phyloP scores from a whole-genome alignment of 2,329 filamentous ascomycete genomes.

The Xylariales sp. region DNA sequence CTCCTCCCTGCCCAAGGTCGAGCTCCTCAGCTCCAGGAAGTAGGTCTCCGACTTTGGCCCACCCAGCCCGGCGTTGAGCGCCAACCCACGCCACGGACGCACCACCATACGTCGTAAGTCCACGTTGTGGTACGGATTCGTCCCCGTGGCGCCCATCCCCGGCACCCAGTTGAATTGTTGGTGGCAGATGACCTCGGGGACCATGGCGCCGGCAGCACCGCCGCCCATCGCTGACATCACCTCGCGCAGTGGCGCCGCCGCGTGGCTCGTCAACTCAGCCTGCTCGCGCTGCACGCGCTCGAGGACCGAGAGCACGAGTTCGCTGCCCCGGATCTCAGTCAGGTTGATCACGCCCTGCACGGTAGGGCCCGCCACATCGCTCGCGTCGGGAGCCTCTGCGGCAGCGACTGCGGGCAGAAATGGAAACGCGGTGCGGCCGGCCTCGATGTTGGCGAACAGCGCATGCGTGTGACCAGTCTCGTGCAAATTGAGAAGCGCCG shows the following conservation, averaged over 20 bases:
- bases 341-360: constrained; percentile 13
- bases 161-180: constrained; percentile 13
- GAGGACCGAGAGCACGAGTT: constrained; percentile 10
- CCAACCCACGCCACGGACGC: background rate
- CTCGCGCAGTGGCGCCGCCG: constrained; percentile 9
- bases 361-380: constrained; percentile 12
- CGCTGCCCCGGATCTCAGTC: constrained; percentile 1
- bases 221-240: constrained; percentile 9
- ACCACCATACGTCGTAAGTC: constrained; percentile 7
- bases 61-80: constrained; percentile 1
- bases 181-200: constrained; percentile 8
- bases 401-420: constrained; percentile 10
- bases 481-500: constrained; percentile 10
- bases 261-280: constrained; percentile 8
- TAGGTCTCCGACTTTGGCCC: background rate
- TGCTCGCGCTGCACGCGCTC: constrained; percentile 11
- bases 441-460: constrained; percentile 12
- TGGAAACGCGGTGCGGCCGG: constrained; percentile 11
- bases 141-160: constrained; percentile 9
- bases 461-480: constrained; percentile 13
- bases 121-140: constrained; percentile 9
- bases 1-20: background rate
- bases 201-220: background rate
- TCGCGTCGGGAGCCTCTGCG: constrained; percentile 8
- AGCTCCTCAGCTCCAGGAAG: background rate